Percentiles rank a stretch among this genome's conserved stretches.
Evolutionary conservation across 1,284 basidiomycete species (phyloP).

Genomic region (Malassezia psittaci): DNA sequence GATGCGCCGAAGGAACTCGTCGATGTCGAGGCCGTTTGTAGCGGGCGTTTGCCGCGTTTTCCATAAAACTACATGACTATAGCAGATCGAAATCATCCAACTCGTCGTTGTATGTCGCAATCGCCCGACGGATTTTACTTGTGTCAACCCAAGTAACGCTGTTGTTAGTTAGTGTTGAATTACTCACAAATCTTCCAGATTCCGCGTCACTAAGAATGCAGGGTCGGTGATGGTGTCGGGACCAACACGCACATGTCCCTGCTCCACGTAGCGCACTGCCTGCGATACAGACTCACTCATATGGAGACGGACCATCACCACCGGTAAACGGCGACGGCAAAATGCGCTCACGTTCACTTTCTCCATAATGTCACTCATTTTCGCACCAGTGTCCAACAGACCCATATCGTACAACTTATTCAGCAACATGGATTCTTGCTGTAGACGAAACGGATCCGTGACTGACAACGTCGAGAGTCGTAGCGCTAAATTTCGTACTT

Average conservation of each 20-base stretch:
- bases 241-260: conserved; percentile 93
- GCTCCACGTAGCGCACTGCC: conserved; percentile 95
- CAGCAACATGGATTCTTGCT: conserved; percentile 76
- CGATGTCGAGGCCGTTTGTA: conserved; percentile 41
- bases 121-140: conserved; percentile 86
- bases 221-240: conserved; percentile 93
- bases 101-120: conserved; percentile 95
- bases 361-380: conserved; percentile 57
- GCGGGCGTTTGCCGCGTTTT: conserved; percentile 2
- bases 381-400: conserved; percentile 59
- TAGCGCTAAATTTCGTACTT: conserved; percentile 73
- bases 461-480: conserved; percentile 76
- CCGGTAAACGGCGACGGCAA: conserved; percentile 78
- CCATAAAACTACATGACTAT: conserved; percentile 11
- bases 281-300: conserved; percentile 94
- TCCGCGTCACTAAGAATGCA: conserved; percentile 80
- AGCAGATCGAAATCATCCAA: conserved; percentile 46
- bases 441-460: conserved; percentile 74
- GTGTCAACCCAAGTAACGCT: conserved; percentile 95
- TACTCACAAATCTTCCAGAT: conserved; percentile 81
- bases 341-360: conserved; percentile 80
- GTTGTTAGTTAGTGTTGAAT: not conserved
- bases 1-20: conserved; percentile 39
- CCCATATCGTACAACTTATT: conserved; percentile 97
- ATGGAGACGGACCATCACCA: conserved; percentile 81